Base-by-base conservation (phyloP, 495 filamentous ascomycete species). In the Penicillium turbatum region DNA sequence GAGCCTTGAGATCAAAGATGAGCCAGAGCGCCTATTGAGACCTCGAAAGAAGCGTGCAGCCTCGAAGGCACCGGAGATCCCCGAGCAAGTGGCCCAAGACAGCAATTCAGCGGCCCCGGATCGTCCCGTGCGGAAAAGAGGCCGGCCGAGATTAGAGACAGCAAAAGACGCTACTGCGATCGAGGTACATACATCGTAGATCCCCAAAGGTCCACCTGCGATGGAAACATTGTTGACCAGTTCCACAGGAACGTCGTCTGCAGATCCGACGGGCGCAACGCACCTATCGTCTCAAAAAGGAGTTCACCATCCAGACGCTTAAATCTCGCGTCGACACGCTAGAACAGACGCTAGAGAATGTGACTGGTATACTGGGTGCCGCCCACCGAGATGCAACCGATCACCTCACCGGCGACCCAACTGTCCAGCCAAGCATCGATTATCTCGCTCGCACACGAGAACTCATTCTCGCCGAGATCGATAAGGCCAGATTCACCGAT, bases 251-350 rank as follows among this genome's bases (percentile, higher is more conserved):
- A 54, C 85, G 90, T 34, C 81, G 90, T 42, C 90, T 88, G 6
- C 90, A 96, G 69, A 90, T 96, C 51, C 83, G 90, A 34, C 79
- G 90, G 46, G 90, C 90, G 5, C 90, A 96, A 57, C 78, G 89
- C 40, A 90, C 90, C 0, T 95, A 96, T 61, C 82, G 90, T 13
- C 80, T 86, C 56, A 85, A 90, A 26, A 96, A 95, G 67, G 90
- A 95, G 62, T 85, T 79, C 21, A 89, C 87, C 0, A 90, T 95
- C 41, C 78, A 81, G 13, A 80, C 83, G 1, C 76, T 95, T 17
- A 83, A 86, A 51, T 76, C 79, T 16, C 79, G 83, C 38, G 87
- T 92, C n/a, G 67, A 82, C 24, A 76, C 79, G 16, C 78, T 95
- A 8, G 82, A 87, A 52, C 74, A 76, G 11, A 79, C 79, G 2